Evolutionary conservation across 345 rosid genomes (phyloP).

Genomic region (Linum tenue): DNA sequence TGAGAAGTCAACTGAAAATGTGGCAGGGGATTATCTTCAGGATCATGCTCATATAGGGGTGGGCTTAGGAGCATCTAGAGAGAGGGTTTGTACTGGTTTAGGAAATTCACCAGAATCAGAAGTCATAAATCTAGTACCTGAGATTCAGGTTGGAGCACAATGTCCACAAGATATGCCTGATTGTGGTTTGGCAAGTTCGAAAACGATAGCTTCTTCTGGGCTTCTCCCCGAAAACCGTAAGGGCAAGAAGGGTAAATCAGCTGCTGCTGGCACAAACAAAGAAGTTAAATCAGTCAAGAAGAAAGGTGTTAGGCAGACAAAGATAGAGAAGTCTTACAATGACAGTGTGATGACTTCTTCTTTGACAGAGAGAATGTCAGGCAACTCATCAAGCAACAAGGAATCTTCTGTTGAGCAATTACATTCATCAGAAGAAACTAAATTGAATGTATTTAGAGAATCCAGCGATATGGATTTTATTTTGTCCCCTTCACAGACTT

Average conservation of each 20-base stretch:
- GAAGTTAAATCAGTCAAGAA: constrained; percentile 36
- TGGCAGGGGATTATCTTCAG: constrained; percentile 21
- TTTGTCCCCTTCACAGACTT: too few species aligned
- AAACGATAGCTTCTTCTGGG: constrained; percentile 19
- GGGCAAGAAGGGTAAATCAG: constrained; percentile 22
- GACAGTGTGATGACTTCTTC: constrained; percentile 21
- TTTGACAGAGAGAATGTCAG: constrained; percentile 24
- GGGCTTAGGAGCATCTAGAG: constrained; percentile 31
- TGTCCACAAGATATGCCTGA: constrained; percentile 31
- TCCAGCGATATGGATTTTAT: constrained; percentile 12
- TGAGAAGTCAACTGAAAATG: constrained; percentile 37
- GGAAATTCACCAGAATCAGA: constrained; percentile 99
- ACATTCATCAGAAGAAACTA: constrained; percentile 20
- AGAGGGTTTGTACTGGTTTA: constrained; percentile 42
- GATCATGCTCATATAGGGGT: constrained; percentile 26
- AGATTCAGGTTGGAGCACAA: constrained; percentile 32
- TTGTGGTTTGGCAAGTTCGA: constrained; percentile 31
- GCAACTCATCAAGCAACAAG: constrained; percentile 17
- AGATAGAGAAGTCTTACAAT: constrained; percentile 14
- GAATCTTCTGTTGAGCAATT: constrained; percentile 19
- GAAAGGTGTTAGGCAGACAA: constrained; percentile 22
- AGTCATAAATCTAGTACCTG: constrained; percentile 72
- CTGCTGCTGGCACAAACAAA: constrained; percentile 20
- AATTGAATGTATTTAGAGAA: constrained; percentile 21
- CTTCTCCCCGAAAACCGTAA: constrained; percentile 12